Conservation (phyloP, 306 rosid genomes). For the Prunus dulcis region DNA sequence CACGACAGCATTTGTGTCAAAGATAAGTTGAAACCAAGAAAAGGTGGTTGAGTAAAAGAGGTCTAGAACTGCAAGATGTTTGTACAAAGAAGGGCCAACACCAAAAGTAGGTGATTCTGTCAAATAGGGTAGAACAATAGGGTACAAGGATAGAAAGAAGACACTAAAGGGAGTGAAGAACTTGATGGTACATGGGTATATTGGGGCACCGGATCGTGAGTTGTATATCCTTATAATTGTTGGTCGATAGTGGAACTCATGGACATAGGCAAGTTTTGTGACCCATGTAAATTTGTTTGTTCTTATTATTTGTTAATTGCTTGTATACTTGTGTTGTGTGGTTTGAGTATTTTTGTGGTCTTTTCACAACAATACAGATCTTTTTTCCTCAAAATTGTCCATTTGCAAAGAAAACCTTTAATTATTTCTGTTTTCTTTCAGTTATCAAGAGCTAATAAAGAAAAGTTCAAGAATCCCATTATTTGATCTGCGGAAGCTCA, state of each 20-base stretch:
- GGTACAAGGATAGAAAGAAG: background rate
- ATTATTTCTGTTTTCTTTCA: conserved; percentile 27
- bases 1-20: background rate
- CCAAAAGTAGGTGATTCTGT: background rate
- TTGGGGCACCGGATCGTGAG: background rate
- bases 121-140: background rate
- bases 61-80: background rate
- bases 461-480: conserved; percentile 93
- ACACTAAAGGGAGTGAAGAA: background rate
- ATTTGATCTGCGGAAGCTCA: conserved; percentile 83
- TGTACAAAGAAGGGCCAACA: background rate
- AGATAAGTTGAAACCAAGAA: background rate
- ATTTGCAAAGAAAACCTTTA: background rate
- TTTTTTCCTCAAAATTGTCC: background rate
- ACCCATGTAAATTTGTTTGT: background rate
- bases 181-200: background rate
- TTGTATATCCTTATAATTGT: background rate
- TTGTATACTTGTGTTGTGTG: background rate
- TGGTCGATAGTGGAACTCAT: background rate
- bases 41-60: background rate
- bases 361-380: background rate
- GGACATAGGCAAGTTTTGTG: background rate
- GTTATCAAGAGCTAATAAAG: conserved; percentile 86
- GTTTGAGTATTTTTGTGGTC: background rate
- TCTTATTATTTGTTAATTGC: background rate